Base-by-base conservation (phyloP, 176 grass and related monocot genomes). In the Musa schizocarpa region DNA sequence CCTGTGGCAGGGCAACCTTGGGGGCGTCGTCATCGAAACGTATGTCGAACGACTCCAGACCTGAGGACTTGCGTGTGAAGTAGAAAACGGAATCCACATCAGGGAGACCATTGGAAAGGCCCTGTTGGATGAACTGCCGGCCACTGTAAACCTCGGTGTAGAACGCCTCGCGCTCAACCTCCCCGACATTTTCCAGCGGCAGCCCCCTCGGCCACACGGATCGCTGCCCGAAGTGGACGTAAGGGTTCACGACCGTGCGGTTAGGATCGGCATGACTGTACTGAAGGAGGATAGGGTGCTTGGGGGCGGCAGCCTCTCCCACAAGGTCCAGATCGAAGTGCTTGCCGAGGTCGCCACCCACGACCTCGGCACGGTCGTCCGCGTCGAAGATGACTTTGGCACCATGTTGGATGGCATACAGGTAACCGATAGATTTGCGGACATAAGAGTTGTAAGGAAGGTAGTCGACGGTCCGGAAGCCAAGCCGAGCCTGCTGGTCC, bases 11-110 rank as follows among this genome's bases (percentile, higher is more conserved):
- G 0, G 80, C 93, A 17, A 96, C 93, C 85, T 96, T 96, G 1
- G 90, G 90, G 1, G 93, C 90, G 76, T 92, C 87, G 0, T 88
- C 78, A 72, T 96, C 93, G 54, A 96, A 96, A 43, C 85, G 89
- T 9, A 90, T 81, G 84, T 89, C 85, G 2, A 92, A 83, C 14
- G 55, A 29, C 62, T 58, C 61, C 59, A 68, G 85, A 5, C 78
- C 83, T 0, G 84, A 89, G 0, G 93, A 89, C 78, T 96, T 96
- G 52, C 93, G 87, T 22, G 93, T 96, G 84, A 92, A 86, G 85
- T 96, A 96, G 77, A 96, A 96, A 11, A 96, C 87, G 1, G 93
- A 85, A 79, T 96, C 93, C 1, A 96, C 87, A 83, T 96, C 93
- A 0, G 93, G 93, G 86, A 96, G 72, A 1, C 93, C 93, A 2